These are phyloP conservation scores for Blastobotrys attinorum DNA, from an alignment of 805 yeast species.

Conservation along the genomic window DNA sequence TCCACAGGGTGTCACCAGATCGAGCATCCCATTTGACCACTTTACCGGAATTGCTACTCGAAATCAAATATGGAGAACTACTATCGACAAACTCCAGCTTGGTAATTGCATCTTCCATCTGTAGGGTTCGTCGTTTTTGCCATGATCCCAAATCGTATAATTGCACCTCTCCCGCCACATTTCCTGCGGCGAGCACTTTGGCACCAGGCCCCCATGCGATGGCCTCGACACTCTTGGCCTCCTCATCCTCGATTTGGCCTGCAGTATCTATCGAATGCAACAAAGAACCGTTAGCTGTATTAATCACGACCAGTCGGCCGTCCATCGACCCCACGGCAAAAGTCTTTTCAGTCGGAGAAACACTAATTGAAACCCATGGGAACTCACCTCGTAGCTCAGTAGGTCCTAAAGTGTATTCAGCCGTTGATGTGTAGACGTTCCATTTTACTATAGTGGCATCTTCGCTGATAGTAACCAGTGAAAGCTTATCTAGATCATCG, in stretches of 20 bases:
- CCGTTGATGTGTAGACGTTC: constrained; percentile 76
- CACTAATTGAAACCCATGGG: constrained; percentile 78
- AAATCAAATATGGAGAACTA: constrained; percentile 49
- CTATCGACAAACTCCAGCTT: constrained; percentile 55
- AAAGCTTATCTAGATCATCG: constrained; percentile 49
- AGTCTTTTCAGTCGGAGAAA: constrained; percentile 41
- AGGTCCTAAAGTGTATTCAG: constrained; percentile 40
- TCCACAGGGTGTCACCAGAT: constrained; percentile 69
- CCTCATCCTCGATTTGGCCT: constrained; percentile 36
- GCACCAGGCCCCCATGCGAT: constrained; percentile 67
- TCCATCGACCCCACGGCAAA: constrained; percentile 83
- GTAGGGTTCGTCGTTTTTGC: constrained; percentile 69
- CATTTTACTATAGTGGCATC: constrained; percentile 84
- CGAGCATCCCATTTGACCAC: constrained; percentile 85
- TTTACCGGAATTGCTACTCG: constrained; percentile 76
- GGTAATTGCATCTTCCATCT: constrained; percentile 77
- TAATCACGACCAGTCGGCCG: constrained; percentile 75
- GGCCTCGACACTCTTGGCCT: constrained; percentile 68
- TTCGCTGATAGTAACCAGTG: constrained; percentile 68
- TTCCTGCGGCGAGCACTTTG: constrained; percentile 73
- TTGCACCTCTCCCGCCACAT: constrained; percentile 80
- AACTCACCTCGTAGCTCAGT: constrained; percentile 65
- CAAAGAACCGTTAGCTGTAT: constrained; percentile 64
- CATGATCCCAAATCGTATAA: constrained; percentile 79
- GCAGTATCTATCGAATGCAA: constrained; percentile 55